Percentiles rank a stretch among this genome's conserved stretches.
These are phyloP conservation scores for Nidula microcarpa DNA, from an alignment of 768 basidiomycete species.

Conservation along the genomic window DNA sequence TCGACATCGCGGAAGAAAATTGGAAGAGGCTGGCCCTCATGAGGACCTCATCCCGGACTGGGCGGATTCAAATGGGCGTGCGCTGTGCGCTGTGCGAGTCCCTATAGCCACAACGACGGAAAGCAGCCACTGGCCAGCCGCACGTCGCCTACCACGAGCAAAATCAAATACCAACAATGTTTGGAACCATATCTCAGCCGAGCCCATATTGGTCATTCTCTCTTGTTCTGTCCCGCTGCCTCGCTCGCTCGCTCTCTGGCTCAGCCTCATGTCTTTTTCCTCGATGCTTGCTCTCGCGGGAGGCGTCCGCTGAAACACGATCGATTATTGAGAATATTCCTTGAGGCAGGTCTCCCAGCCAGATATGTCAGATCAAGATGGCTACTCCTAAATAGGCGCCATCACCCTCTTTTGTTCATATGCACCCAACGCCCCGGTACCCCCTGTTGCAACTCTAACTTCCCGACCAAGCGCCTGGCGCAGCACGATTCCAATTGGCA, in stretches of 20 bases:
- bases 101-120: not conserved
- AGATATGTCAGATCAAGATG: slow-evolving; percentile 8
- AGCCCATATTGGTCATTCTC: not conserved
- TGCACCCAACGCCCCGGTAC: slow-evolving; percentile 37
- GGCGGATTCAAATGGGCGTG: slow-evolving; percentile 12
- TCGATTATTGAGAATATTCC: not conserved
- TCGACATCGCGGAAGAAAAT: slow-evolving; percentile 35
- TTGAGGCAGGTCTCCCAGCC: not conserved
- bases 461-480: not conserved
- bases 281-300: not conserved
- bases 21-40: slow-evolving; percentile 12
- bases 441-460: slow-evolving; percentile 28
- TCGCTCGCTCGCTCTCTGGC: not conserved
- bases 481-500: too few relatives aligned
- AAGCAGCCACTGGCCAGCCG: too few relatives aligned
- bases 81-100: not conserved
- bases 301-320: slow-evolving; percentile 1
- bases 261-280: not conserved
- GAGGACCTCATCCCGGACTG: not conserved
- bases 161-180: too few relatives aligned
- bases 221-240: not conserved
- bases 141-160: too few relatives aligned
- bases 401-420: slow-evolving; percentile 30
- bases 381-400: slow-evolving; percentile 18
- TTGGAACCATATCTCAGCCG: too few relatives aligned